Percentiles rank a stretch among this genome's conserved stretches.
These are phyloP conservation scores for Aureobasidium sp. DNA, from an alignment of 2,329 filamentous ascomycete species.

Conservation along the genomic window DNA sequence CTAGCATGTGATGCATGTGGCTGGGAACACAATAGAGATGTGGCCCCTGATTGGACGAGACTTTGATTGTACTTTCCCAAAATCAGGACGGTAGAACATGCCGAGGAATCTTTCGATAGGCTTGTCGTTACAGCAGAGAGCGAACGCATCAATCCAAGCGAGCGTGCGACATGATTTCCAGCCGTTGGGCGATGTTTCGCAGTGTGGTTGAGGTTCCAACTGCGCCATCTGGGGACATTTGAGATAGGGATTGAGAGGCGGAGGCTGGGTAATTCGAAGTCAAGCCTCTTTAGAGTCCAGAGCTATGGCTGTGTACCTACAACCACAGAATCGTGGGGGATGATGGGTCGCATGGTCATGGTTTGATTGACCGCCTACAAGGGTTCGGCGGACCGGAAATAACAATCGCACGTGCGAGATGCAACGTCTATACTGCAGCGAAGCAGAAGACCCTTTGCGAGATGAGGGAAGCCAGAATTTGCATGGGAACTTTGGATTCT, in stretches of 20 bases:
- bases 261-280: neutral
- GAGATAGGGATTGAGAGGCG: neutral
- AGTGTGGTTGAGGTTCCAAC: neutral
- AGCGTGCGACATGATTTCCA: neutral
- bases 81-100: neutral
- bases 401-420: neutral
- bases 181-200: neutral
- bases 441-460: neutral
- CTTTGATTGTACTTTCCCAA: neutral
- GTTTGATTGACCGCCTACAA: neutral
- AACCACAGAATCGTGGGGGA: neutral
- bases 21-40: neutral
- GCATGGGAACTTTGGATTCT: neutral
- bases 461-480: neutral
- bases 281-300: neutral
- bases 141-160: neutral
- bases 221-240: neutral
- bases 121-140: neutral
- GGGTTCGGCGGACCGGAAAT: neutral
- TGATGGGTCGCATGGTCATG: neutral
- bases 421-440: neutral
- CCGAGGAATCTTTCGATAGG: neutral
- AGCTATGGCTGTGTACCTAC: neutral
- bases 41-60: neutral
- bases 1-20: constrained; percentile 8